phyloP scores from a whole-genome alignment of 2,329 filamentous ascomycete species.

The Cordyceps tenuipes region DNA sequence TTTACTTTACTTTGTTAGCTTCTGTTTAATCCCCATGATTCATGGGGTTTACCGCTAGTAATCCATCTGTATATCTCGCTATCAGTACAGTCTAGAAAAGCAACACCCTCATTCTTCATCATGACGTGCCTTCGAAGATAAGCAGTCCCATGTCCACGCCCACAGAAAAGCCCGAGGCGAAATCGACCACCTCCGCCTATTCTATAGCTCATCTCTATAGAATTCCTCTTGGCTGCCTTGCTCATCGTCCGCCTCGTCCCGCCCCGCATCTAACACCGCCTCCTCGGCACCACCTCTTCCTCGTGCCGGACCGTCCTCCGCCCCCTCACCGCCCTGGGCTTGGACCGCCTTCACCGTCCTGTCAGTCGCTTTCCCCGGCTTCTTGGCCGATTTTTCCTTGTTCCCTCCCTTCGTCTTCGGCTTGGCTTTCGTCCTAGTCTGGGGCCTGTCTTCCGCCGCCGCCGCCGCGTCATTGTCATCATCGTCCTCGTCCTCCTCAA shows the following conservation, averaged over 20 bases:
- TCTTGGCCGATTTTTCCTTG: constrained; percentile 12
- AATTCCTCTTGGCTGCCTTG: constrained; percentile 43
- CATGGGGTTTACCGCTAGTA: no score
- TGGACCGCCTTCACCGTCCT: neutral
- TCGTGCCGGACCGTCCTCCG: neutral
- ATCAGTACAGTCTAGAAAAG: neutral
- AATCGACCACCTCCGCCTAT: no score
- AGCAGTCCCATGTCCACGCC: no score
- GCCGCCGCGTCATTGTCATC: constrained; percentile 16
- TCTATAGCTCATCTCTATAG: constrained; percentile 45
- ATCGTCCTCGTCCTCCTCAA: constrained; percentile 30
- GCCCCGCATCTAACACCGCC: constrained; percentile 8
- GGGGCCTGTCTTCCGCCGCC: constrained; percentile 9
- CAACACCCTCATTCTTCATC: no score
- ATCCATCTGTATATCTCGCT: neutral
- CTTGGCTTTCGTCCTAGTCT: constrained; percentile 2
- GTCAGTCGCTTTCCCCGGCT: constrained; percentile 4
- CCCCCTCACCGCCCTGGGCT: neutral
- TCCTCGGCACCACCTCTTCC: neutral
- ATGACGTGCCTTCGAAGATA: no score
- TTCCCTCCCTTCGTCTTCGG: neutral
- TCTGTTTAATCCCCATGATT: no score
- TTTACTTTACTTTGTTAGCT: no score
- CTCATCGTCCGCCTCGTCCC: constrained; percentile 14
- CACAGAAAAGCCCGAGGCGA: no score